Percentiles rank a stretch among this genome's conserved stretches.
phyloP scores from a whole-genome alignment of 805 yeast genomes.

The Wickerhamomyces bisporus region DNA sequence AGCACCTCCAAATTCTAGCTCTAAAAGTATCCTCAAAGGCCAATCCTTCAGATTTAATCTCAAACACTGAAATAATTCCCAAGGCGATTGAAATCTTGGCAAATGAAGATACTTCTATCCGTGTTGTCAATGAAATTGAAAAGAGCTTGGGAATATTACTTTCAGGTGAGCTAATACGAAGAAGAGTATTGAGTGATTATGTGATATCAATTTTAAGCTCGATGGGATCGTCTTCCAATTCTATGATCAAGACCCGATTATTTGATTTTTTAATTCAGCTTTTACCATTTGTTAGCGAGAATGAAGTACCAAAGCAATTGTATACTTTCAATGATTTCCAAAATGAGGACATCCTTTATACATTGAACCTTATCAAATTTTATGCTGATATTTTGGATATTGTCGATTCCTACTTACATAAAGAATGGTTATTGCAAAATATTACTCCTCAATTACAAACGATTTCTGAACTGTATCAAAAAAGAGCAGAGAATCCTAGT shows the following conservation, averaged over 20 bases:
- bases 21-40: conserved; percentile 18
- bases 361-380: conserved; percentile 14
- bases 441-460: conserved; percentile 7
- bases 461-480: conserved; percentile 11
- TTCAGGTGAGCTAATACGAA: conserved; percentile 14
- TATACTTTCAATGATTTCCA: conserved; percentile 8
- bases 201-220: conserved; percentile 3
- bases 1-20: conserved; percentile 16
- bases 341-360: conserved; percentile 13
- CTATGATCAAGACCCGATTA: conserved; percentile 9
- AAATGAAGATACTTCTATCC: conserved; percentile 3
- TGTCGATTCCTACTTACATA: conserved; percentile 7
- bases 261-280: conserved; percentile 10
- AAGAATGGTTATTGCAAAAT: conserved; percentile 16
- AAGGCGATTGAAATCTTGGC: conserved; percentile 6
- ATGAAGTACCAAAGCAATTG: conserved; percentile 13
- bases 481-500: conserved; percentile 8
- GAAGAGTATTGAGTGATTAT: conserved; percentile 15
- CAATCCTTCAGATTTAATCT: conserved; percentile 18
- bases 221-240: conserved; percentile 7
- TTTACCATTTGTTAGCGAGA: conserved; percentile 9
- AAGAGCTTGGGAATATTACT: conserved; percentile 10
- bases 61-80: conserved; percentile 20
- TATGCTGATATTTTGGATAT: conserved; percentile 14
- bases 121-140: conserved; percentile 18